Conservation (phyloP, 306 rosid species). For the Echinosophora koreensis region DNA sequence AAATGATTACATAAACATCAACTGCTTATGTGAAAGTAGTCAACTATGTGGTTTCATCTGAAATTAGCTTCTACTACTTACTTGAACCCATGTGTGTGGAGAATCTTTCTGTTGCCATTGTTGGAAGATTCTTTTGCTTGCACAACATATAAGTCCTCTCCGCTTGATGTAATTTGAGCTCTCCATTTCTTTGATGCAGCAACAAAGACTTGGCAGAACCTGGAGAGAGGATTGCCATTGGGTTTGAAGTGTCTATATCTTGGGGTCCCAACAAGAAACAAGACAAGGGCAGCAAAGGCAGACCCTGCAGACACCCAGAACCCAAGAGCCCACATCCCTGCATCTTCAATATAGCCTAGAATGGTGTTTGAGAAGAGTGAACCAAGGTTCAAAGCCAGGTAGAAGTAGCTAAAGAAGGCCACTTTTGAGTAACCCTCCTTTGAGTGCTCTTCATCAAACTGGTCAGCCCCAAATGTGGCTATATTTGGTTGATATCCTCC, state of each 20-base stretch:
- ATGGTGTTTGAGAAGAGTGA: constrained; percentile 75
- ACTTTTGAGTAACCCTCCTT: constrained; percentile 59
- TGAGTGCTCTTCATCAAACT: constrained; percentile 63
- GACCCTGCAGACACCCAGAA: constrained; percentile 64
- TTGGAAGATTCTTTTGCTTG: constrained; percentile 54
- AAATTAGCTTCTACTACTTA: constrained; percentile 42
- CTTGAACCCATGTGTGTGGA: constrained; percentile 63
- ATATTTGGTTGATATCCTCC: constrained; percentile 73
- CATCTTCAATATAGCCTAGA: constrained; percentile 67
- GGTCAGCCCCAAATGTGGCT: constrained; percentile 77
- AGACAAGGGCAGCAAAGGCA: constrained; percentile 57
- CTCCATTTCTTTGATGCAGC: constrained; percentile 66
- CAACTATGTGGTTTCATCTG: not conserved
- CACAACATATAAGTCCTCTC: constrained; percentile 57
- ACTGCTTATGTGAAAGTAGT: not conserved
- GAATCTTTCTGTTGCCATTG: constrained; percentile 62
- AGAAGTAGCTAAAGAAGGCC: constrained; percentile 68
- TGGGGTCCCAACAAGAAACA: constrained; percentile 57
- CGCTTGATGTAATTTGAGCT: constrained; percentile 38
- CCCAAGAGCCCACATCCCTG: constrained; percentile 67
- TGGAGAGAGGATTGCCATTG: constrained; percentile 70
- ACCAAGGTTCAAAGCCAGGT: constrained; percentile 70
- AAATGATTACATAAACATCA: not conserved
- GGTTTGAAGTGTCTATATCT: constrained; percentile 66
- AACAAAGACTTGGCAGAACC: constrained; percentile 71